phyloP scores from a whole-genome alignment of 2,329 filamentous ascomycete species.

The Xylariaceae sp. region DNA sequence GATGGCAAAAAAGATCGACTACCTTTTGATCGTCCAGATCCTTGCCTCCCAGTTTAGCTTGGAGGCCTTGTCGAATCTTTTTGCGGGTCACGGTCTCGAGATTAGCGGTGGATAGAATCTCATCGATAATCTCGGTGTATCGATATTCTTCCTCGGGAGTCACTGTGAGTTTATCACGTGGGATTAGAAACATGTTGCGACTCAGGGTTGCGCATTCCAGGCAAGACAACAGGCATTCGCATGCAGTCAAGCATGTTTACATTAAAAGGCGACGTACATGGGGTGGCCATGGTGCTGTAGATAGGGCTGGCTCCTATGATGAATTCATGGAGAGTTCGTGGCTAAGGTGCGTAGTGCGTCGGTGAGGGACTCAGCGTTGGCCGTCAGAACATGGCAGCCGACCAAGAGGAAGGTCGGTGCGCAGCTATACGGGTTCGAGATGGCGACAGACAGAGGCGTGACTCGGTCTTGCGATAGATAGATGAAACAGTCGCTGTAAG shows the following conservation, averaged over 20 bases:
- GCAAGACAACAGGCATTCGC: not conserved
- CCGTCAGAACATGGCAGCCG: slow-evolving; percentile 18
- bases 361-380: slow-evolving; percentile 2
- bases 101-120: slow-evolving; percentile 52
- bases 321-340: slow-evolving; percentile 12
- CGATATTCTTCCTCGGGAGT: slow-evolving; percentile 43
- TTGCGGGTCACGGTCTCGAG: slow-evolving; percentile 60
- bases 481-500: not conserved
- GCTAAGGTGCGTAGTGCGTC: not conserved
- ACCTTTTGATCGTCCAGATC: slow-evolving; percentile 58
- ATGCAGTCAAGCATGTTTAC: not conserved
- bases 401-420: slow-evolving; percentile 4
- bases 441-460: not conserved
- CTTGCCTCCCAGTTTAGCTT: slow-evolving; percentile 49
- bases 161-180: slow-evolving; percentile 36
- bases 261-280: slow-evolving; percentile 23
- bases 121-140: slow-evolving; percentile 57
- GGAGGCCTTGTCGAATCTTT: slow-evolving; percentile 54
- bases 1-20: not conserved
- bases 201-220: not conserved
- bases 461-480: not conserved
- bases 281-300: slow-evolving; percentile 25
- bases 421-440: not conserved
- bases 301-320: slow-evolving; percentile 4
- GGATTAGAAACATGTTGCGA: slow-evolving; percentile 7